These are phyloP conservation scores for Scenedesmus sp. DNA, from an alignment of 163 green algal species.

Conservation along the genomic window DNA sequence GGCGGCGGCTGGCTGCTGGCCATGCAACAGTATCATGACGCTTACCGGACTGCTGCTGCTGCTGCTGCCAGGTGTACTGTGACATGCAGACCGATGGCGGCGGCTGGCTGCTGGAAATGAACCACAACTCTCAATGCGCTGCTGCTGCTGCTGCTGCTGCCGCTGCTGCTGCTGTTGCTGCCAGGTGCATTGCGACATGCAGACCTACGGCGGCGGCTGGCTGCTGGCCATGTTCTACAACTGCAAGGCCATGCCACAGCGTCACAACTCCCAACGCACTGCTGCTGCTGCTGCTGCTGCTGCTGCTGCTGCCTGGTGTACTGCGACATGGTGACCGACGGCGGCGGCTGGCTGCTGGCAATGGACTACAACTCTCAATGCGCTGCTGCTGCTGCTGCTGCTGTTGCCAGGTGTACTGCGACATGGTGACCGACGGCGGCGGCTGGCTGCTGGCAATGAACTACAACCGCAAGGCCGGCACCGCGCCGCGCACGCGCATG, in stretches of 20 bases:
- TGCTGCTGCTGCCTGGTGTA: neutral
- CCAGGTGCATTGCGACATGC: neutral
- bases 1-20: too few species aligned
- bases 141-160: neutral
- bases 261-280: too few species aligned
- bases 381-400: neutral
- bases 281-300: neutral
- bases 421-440: neutral
- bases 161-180: neutral
- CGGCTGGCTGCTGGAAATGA: too few species aligned
- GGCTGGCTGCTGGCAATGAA: conserved; percentile 11
- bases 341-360: too few species aligned
- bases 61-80: neutral
- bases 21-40: too few species aligned
- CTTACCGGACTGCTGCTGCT: neutral
- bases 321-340: too few species aligned
- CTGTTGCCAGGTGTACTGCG: neutral
- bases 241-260: too few species aligned
- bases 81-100: neutral
- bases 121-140: too few species aligned
- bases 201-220: conserved; percentile 9
- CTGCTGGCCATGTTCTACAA: neutral
- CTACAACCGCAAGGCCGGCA: conserved; percentile 14
- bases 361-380: too few species aligned
- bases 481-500: neutral